A percentile compares a stretch with the other conserved stretches of the same genome.
Evolutionary conservation across 2,329 filamentous ascomycete genomes (phyloP).

Genomic region (Botrytis galanthina): DNA sequence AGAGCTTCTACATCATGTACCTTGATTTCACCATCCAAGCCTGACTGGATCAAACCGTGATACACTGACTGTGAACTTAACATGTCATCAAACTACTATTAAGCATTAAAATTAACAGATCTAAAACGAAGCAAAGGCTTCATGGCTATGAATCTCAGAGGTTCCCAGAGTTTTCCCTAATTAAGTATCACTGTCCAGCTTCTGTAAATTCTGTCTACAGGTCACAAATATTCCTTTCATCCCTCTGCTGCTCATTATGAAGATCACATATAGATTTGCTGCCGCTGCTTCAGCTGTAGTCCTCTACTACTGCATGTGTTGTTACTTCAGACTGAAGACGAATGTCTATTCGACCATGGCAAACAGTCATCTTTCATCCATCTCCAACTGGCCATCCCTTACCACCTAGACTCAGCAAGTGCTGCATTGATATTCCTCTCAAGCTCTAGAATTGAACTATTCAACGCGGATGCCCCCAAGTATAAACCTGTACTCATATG

Average conservation of each 20-base stretch:
- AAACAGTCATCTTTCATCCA: background rate
- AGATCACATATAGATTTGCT: too few relatives aligned
- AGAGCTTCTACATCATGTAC: background rate
- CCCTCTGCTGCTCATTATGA: background rate
- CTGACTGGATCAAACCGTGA: background rate
- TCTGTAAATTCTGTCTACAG: background rate
- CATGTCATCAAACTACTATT: accelerated
- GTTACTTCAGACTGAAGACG: background rate
- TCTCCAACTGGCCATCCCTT: background rate
- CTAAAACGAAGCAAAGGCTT: accelerated
- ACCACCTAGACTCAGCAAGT: background rate
- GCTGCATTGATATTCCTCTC: background rate
- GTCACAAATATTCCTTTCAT: background rate
- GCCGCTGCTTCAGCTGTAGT: too few relatives aligned
- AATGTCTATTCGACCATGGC: background rate
- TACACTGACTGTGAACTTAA: background rate
- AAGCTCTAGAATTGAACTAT: background rate
- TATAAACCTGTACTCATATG: background rate
- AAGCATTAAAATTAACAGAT: accelerated
- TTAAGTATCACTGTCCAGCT: background rate
- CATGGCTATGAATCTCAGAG: background rate
- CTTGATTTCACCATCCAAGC: background rate
- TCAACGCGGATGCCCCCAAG: accelerated
- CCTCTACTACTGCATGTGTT: background rate
- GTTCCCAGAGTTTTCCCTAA: background rate